Percentiles rank a stretch among this genome's conserved stretches.
Evolutionary conservation across 2,329 filamentous ascomycete genomes (phyloP).

Genomic region (Fusarium burgessii): DNA sequence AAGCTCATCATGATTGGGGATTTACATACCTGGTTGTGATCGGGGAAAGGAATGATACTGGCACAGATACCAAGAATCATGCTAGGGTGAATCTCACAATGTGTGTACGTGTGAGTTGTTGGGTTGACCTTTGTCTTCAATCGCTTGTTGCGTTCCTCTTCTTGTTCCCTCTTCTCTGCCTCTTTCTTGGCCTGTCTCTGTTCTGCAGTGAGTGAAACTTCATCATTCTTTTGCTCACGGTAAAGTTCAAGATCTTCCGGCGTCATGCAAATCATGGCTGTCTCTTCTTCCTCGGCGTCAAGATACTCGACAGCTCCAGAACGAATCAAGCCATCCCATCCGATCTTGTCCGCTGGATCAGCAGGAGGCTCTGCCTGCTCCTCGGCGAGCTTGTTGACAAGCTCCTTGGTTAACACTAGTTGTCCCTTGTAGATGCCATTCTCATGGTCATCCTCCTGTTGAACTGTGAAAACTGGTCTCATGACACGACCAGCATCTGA

Average conservation of each 20-base stretch:
- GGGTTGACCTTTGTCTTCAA: slow-evolving; percentile 90
- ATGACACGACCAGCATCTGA: slow-evolving; percentile 97
- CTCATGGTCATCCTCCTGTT: slow-evolving; percentile 84
- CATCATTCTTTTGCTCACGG: slow-evolving; percentile 75
- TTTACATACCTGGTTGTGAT: slow-evolving; percentile 85
- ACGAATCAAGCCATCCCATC: slow-evolving; percentile 88
- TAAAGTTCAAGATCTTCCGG: slow-evolving; percentile 91
- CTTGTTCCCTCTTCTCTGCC: slow-evolving; percentile 44
- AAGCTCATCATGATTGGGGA: neutral
- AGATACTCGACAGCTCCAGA: slow-evolving; percentile 94
- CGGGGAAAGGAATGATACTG: slow-evolving; percentile 99
- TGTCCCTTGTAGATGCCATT: slow-evolving; percentile 70
- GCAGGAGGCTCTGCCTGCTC: slow-evolving; percentile 75
- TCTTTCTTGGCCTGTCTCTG: slow-evolving; percentile 58
- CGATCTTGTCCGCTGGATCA: slow-evolving; percentile 74
- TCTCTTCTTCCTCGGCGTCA: slow-evolving; percentile 98
- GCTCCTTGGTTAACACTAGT: slow-evolving; percentile 86
- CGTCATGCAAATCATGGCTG: slow-evolving; percentile 99
- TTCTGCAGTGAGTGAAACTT: slow-evolving; percentile 52
- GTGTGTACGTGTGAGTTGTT: slow-evolving; percentile 91
- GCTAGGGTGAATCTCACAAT: slow-evolving; percentile 98
- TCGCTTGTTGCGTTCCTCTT: slow-evolving; percentile 80
- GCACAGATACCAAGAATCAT: slow-evolving; percentile 99
- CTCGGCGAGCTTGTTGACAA: slow-evolving; percentile 79
- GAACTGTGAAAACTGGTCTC: slow-evolving; percentile 91